Evolutionary conservation across 345 rosid genomes (phyloP), one percentile per base, ranked within the genome.

Genomic region (Acer negundo): DNA sequence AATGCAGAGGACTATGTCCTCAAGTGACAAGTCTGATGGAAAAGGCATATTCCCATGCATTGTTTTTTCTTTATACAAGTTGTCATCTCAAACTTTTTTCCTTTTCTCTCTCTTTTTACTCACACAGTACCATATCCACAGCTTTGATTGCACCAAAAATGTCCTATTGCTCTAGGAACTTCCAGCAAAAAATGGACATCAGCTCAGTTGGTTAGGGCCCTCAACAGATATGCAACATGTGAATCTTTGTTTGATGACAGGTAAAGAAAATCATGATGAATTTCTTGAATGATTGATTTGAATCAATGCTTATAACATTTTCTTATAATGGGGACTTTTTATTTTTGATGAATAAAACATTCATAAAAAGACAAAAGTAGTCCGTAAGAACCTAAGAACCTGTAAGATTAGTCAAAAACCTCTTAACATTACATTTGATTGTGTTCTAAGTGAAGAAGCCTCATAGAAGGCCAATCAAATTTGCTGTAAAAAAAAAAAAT

Each of bases 191-290:
- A 49, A 65, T 64, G 62, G 20, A 64, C 55, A 7, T 10, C 7
- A 51, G 20, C 62, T 49, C 49, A 31, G 62, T 7, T 65, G 70
- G 71, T 20, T n/a, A 7, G 71, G 78, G 71, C 15, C 78, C 71
- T 65, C 44, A 1, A 73, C 77, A 12, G 20, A 19, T n/a, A 6
- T 6, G 26, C 67, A 46, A 49, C 77, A 75, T 75, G 77, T 75
- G 77, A 64, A 46, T 26, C 1, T 58, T 7, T 49, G 17, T 31
- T 28, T 49, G 19, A 24, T 47, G 77, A 26, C 70, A 64, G 77
- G 19, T 74, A 44, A 74, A 62, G 61, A 26, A 47, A 62, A 62
- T 9, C 28, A 63, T 62, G 20, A 24, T 42, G 2, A 17, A 24
- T 22, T 46, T 62, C 17, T 62, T 24, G 42, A 63, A 46, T 46